phyloP scores from a whole-genome alignment of 352 stramenopile genomes.

The Phytophthora constricta region DNA sequence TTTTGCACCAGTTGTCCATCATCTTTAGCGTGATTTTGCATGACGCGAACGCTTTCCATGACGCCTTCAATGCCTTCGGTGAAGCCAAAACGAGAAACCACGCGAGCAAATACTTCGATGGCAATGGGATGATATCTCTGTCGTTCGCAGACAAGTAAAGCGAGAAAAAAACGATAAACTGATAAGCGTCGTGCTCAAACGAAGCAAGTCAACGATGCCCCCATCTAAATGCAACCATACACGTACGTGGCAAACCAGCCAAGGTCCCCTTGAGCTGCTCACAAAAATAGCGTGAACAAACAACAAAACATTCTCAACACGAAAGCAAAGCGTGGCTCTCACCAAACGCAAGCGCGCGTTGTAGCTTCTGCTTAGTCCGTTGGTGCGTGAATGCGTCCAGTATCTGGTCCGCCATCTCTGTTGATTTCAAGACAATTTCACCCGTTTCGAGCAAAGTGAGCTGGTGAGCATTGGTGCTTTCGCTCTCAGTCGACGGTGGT shows the following conservation, averaged over 20 bases:
- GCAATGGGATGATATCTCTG: constrained; percentile 60
- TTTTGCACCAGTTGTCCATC: constrained; percentile 45
- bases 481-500: too few species aligned
- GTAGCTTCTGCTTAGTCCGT: constrained; percentile 41
- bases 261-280: constrained; percentile 51
- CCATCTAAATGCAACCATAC: too few species aligned
- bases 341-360: constrained; percentile 50
- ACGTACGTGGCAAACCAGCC: constrained; percentile 50
- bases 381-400: constrained; percentile 56
- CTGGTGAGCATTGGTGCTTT: too few species aligned
- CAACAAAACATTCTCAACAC: background rate
- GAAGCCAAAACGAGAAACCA: constrained; percentile 61
- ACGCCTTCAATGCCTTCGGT: constrained; percentile 49
- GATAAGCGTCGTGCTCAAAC: too few species aligned
- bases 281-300: background rate
- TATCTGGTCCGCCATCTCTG: constrained; percentile 59
- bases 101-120: constrained; percentile 46
- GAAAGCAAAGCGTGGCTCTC: background rate
- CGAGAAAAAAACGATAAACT: too few species aligned
- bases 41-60: constrained; percentile 48
- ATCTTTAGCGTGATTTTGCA: constrained; percentile 50
- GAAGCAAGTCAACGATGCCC: too few species aligned
- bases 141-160: background rate
- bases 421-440: background rate
- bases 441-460: too few species aligned